A percentile compares a stretch with the other conserved stretches of the same genome.
These are phyloP conservation scores for Elongisporangium anandrum DNA, from an alignment of 352 stramenopile species.

Conservation along the genomic window DNA sequence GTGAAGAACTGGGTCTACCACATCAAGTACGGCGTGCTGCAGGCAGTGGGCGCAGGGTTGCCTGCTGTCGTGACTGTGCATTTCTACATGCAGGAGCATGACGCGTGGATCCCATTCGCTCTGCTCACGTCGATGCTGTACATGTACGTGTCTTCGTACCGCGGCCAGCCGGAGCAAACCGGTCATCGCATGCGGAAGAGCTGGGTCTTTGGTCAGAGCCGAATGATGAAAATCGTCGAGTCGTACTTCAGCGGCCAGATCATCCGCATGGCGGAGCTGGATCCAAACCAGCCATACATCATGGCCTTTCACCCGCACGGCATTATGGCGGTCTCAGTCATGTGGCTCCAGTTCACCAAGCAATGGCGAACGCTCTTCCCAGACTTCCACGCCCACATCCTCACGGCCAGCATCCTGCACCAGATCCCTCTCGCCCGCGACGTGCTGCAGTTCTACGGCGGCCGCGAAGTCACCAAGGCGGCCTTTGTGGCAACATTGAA, in stretches of 20 bases:
- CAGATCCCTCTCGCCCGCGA: slow-evolving; percentile 75
- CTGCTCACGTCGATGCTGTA: slow-evolving; percentile 51
- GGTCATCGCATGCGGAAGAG: slow-evolving; percentile 40
- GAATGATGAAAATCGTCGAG: slow-evolving; percentile 51
- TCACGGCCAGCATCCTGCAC: slow-evolving; percentile 77
- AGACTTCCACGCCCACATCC: slow-evolving; percentile 53
- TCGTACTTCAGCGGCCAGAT: slow-evolving; percentile 66
- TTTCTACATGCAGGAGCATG: slow-evolving; percentile 45
- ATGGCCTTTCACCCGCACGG: slow-evolving; percentile 79
- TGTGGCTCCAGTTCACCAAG: slow-evolving; percentile 76
- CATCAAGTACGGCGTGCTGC: slow-evolving; percentile 54
- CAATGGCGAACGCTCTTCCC: slow-evolving; percentile 69
- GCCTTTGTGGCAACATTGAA: slow-evolving; percentile 47
- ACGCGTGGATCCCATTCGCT: slow-evolving; percentile 35
- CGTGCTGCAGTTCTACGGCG: slow-evolving; percentile 70
- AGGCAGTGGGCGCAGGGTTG: slow-evolving; percentile 27
- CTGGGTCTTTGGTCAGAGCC: slow-evolving; percentile 36
- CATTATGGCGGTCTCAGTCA: slow-evolving; percentile 67
- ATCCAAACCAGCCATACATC: slow-evolving; percentile 62
- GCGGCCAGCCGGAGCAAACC: slow-evolving; percentile 56
- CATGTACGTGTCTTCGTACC: slow-evolving; percentile 64
- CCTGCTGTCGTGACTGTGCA: slow-evolving; percentile 41
- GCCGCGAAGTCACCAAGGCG: slow-evolving; percentile 64
- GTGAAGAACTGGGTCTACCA: slow-evolving; percentile 24
- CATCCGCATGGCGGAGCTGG: slow-evolving; percentile 47